Evolutionary conservation across 441 rosid genomes (phyloP), one percentile per base, ranked within the genome.

Genomic region (Mallotus repandus): DNA sequence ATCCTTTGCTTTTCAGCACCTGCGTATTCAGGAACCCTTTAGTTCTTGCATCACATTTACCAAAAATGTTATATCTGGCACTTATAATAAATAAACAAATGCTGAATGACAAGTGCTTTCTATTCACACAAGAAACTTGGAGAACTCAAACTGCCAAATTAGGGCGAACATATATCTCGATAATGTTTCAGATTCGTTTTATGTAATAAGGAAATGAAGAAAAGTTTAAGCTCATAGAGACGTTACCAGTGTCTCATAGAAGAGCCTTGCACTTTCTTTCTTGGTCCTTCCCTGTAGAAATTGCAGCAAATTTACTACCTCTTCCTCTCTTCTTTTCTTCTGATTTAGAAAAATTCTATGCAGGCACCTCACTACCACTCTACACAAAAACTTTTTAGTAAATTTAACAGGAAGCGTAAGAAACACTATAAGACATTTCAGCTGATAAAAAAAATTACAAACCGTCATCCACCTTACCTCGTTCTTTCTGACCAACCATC

Each of bases 201-300:
- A 7, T 41, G 15, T n/a, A 38, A 38, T 14, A 7, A 49, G n/a
- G 41, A 46, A 65, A 65, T 12, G 7, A 38, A 48, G 19, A 25
- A 49, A 66, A 48, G 12, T 8, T 16, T 13, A 52, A 67, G 70
- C 32, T 29, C 8, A 18, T 32, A 0, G 9, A 2, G 14, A 41
- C 41, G 32, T 29, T 29, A 93, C 98, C 92, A 91, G 78, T 77
- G 89, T 87, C 81, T 96, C 98, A 70, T 90, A 91, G 84, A 96
- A 93, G 79, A 93, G 78, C 81, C 87, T 83, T 59, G 91, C 96
- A 69, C 86, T 85, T 80, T 84, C 87, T 80, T 83, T 86, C 81
- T 76, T 79, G 56, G 86, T 88, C 83, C 81, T 89, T 76, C 93
- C 88, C 66, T 72, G 69, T 75, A 86, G 77, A 45, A 90, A 78